Percentiles rank a stretch among this genome's conserved stretches.
These are phyloP conservation scores for Solanum aculeatissimum DNA, from an alignment of 305 asterid genomes.

Conservation along the genomic window DNA sequence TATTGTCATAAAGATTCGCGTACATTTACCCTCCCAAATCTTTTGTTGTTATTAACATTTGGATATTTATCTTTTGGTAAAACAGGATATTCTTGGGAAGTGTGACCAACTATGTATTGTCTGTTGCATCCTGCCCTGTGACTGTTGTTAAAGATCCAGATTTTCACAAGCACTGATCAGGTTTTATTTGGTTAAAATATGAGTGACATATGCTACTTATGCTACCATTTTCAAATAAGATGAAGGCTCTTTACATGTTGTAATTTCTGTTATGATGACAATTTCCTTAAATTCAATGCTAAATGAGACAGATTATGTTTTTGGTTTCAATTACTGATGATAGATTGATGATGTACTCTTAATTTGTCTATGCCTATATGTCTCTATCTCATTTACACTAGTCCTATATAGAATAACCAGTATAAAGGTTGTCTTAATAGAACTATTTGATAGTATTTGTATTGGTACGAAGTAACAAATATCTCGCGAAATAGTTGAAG, in stretches of 20 bases:
- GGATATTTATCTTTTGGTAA: background rate
- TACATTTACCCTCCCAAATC: too few relatives aligned
- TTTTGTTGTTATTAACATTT: too few relatives aligned
- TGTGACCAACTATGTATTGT: conserved; percentile 62
- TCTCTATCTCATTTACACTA: too few relatives aligned
- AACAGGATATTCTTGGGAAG: conserved; percentile 82
- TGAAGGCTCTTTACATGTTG: background rate
- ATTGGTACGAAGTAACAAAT: too few relatives aligned
- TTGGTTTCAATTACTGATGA: background rate
- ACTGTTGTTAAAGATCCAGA: conserved; percentile 70
- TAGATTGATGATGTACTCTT: background rate
- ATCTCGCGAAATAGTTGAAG: too few relatives aligned
- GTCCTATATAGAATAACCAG: too few relatives aligned
- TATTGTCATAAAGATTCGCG: too few relatives aligned
- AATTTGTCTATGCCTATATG: too few relatives aligned
- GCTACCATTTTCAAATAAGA: background rate
- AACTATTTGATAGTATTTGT: background rate
- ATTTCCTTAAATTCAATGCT: too few relatives aligned
- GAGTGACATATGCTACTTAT: background rate
- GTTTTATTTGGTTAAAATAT: background rate
- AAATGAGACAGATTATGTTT: too few relatives aligned
- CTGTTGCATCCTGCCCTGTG: conserved; percentile 64
- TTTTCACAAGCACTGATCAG: conserved; percentile 33
- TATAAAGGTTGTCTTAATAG: too few relatives aligned
- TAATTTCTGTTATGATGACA: background rate